Percentiles rank a stretch among this genome's conserved stretches.
phyloP scores from a whole-genome alignment of 148 eudicot genomes.

The Rhododendron griersonianum region DNA sequence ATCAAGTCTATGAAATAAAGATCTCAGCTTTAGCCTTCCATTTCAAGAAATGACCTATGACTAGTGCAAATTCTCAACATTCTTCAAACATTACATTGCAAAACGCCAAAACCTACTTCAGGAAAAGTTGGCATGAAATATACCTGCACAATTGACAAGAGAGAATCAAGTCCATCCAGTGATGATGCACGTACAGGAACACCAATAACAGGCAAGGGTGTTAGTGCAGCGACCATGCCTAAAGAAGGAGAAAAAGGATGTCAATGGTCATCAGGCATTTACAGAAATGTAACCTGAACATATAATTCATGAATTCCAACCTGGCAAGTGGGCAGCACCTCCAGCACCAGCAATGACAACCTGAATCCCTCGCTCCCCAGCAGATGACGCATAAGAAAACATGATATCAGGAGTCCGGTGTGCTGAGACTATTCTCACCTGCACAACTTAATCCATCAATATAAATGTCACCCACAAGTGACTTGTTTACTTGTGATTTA shows the following conservation, averaged over 20 bases:
- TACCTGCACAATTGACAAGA: constrained; percentile 94
- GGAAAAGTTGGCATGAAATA: background rate
- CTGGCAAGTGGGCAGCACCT: constrained; percentile 99
- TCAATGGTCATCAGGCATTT: background rate
- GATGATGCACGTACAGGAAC: constrained; percentile 86
- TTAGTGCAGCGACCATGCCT: constrained; percentile 98
- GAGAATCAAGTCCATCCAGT: constrained; percentile 90
- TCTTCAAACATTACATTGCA: background rate
- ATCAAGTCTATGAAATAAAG: background rate
- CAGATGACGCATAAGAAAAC: constrained; percentile 3
- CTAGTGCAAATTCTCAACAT: background rate
- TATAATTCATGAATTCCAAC: constrained; percentile 22
- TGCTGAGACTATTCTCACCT: constrained; percentile 21
- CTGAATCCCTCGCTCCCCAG: constrained; percentile 56
- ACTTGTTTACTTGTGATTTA: background rate
- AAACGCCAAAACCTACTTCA: background rate
- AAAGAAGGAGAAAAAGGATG: constrained; percentile 11
- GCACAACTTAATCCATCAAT: constrained; percentile 61
- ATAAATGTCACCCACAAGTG: background rate
- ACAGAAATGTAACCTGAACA: background rate
- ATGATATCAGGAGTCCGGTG: constrained; percentile 1
- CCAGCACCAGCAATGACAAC: constrained; percentile 98
- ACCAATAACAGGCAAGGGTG: constrained; percentile 92
- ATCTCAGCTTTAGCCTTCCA: background rate
- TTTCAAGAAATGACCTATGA: background rate